Base-by-base conservation (phyloP, 2,329 filamentous ascomycete species). In the Hirsutella rhossiliensis region DNA sequence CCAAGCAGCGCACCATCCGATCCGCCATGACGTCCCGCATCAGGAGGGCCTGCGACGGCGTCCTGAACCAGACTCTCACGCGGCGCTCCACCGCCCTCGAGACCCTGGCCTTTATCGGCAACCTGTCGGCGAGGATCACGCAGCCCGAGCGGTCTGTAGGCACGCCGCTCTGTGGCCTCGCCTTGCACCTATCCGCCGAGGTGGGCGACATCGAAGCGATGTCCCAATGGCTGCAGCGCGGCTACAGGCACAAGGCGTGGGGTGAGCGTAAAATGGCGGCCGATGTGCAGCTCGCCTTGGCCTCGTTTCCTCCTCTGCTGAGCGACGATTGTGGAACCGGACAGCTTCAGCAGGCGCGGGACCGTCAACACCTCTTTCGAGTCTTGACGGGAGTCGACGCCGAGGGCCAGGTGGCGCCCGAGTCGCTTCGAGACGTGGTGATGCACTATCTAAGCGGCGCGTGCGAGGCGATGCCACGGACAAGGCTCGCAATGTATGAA, bases 101-200 rank as follows among this genome's bases (percentile, higher is more conserved):
- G 40, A 48, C 48, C 11, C 52, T 71, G 34, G 47, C 54, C 1
- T 60, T 72, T 41, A 49, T 72, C 20, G 66, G 69, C 43, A 68
- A 69, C 47, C 43, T 72, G 13, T 50, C 56, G 23, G 54, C 64
- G 38, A 59, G 57, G 38, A 51, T 67, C 11, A 51, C 57, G 4
- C 46, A 47, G 8, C 45, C 53, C 18, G 49, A 46, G 5, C 41
- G 50, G 7, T 45, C 50, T 20, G 38, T 65, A 6, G 53, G 60
- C 12, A 38, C 48, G 0, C 39, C 54, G 2, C 47, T 69, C 9
- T 55, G 57, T 37, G 52, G 54, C 15, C 44, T 60, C 28, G 62
- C 54, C 2, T 46, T 65, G 41, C 49, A 45, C 41, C 46, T 61
- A 32, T 62, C 64, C 19, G 58, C 59, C 27, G 45, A 54, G 28